phyloP scores from a whole-genome alignment of 2,329 filamentous ascomycete species.

The Dactylella cylindrospora region DNA sequence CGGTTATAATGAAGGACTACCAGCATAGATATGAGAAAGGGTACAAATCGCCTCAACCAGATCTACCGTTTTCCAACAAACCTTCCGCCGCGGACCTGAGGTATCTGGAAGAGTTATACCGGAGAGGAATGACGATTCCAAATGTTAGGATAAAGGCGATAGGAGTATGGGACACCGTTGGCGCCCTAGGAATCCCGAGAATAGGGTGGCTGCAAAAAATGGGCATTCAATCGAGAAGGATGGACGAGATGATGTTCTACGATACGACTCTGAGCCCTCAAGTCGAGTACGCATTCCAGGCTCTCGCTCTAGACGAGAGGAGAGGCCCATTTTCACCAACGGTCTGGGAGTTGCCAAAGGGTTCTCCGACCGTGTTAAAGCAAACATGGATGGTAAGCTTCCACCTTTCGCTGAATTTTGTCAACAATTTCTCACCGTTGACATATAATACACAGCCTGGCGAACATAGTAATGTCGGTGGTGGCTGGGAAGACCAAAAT shows the following conservation, averaged over 20 bases:
- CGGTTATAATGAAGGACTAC: slow-evolving; percentile 59
- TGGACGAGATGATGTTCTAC: slow-evolving; percentile 57
- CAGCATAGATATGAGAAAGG: slow-evolving; percentile 40
- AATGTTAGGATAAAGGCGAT: slow-evolving; percentile 56
- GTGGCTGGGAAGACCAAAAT: slow-evolving; percentile 37
- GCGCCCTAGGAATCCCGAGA: slow-evolving; percentile 56
- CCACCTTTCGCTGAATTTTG: no score
- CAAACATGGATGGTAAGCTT: slow-evolving; percentile 41
- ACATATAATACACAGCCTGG: slow-evolving; percentile 27
- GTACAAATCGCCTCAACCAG: slow-evolving; percentile 29
- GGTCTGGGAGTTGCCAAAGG: slow-evolving; percentile 56
- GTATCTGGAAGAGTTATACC: slow-evolving; percentile 41
- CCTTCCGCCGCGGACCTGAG: slow-evolving; percentile 21
- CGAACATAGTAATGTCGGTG: slow-evolving; percentile 31
- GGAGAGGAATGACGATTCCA: slow-evolving; percentile 28
- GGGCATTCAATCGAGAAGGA: slow-evolving; percentile 54
- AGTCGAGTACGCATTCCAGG: slow-evolving; percentile 63
- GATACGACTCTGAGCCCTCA: slow-evolving; percentile 59
- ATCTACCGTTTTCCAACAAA: slow-evolving; percentile 25
- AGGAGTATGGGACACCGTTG: slow-evolving; percentile 60
- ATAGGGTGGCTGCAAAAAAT: slow-evolving; percentile 56
- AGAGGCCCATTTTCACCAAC: slow-evolving; percentile 60
- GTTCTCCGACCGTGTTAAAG: slow-evolving; percentile 20
- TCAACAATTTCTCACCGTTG: no score
- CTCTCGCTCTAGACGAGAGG: slow-evolving; percentile 62